A percentile compares a stretch with the other conserved stretches of the same genome.
These are phyloP conservation scores for Murraya koenigii DNA, from an alignment of 345 rosid genomes.

Conservation along the genomic window DNA sequence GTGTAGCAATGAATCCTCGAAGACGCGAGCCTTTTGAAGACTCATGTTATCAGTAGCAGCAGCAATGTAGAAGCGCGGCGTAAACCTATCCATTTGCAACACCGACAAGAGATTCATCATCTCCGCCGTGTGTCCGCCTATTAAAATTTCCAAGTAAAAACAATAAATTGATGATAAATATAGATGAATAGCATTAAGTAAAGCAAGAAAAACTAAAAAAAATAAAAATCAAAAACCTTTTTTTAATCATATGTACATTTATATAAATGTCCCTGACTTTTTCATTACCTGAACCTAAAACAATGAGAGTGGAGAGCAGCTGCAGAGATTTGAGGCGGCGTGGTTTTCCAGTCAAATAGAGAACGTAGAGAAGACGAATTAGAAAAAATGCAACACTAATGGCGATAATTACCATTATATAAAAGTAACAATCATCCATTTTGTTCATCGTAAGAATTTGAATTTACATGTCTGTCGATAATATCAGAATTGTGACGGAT, in stretches of 20 bases:
- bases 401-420: neutral
- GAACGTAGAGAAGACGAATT: neutral
- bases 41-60: slow-evolving; percentile 97
- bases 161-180: neutral
- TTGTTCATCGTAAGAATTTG: neutral
- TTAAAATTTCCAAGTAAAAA: neutral
- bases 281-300: slow-evolving; percentile 62
- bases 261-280: neutral
- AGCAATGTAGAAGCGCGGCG: slow-evolving; percentile 78
- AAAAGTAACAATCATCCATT: neutral
- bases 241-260: neutral
- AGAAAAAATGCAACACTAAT: neutral
- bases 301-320: slow-evolving; percentile 47
- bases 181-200: neutral
- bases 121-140: slow-evolving; percentile 97
- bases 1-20: slow-evolving; percentile 56
- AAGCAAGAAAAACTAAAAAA: neutral
- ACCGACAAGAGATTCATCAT: slow-evolving; percentile 76
- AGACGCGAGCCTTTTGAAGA: slow-evolving; percentile 72
- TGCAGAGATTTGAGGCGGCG: slow-evolving; percentile 29
- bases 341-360: slow-evolving; percentile 44
- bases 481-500: neutral
- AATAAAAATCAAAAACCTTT: neutral
- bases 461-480: neutral
- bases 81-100: slow-evolving; percentile 53